A percentile compares a stretch with the other conserved stretches of the same genome.
Conservation (phyloP, 1,284 basidiomycete species). For the Xerocomus cyaneibrunnescens region DNA sequence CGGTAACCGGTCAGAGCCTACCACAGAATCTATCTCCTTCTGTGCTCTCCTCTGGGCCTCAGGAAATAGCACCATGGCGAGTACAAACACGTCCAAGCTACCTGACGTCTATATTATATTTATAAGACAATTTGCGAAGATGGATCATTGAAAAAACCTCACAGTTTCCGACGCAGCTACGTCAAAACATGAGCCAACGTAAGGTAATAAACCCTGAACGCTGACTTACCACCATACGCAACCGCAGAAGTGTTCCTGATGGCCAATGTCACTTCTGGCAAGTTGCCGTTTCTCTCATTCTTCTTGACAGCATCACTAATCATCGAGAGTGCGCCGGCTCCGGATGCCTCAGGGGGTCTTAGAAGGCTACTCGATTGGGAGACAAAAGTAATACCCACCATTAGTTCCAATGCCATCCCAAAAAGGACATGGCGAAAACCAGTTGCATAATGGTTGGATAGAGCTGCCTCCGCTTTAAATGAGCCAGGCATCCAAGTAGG, state of each 20-base stretch:
- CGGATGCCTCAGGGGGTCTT: slow-evolving; percentile 15
- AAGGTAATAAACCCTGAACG: neutral
- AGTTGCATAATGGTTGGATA: slow-evolving; percentile 16
- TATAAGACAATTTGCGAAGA: neutral
- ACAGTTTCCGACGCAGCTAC: slow-evolving; percentile 30
- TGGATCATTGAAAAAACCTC: slow-evolving; percentile 1
- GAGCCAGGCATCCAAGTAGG: slow-evolving; percentile 30
- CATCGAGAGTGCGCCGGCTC: slow-evolving; percentile 20
- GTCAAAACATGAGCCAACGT: slow-evolving; percentile 4
- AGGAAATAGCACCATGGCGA: slow-evolving; percentile 53
- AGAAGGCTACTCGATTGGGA: neutral
- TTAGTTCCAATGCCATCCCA: slow-evolving; percentile 23
- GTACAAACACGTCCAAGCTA: slow-evolving; percentile 45
- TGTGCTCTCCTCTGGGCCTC: slow-evolving; percentile 44
- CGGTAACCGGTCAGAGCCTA: slow-evolving; percentile 41
- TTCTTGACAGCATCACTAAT: slow-evolving; percentile 22
- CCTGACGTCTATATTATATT: slow-evolving; percentile 41
- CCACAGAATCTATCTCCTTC: slow-evolving; percentile 43
- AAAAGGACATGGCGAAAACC: slow-evolving; percentile 27
- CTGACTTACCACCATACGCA: slow-evolving; percentile 28
- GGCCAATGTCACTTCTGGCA: slow-evolving; percentile 20
- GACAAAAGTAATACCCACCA: slow-evolving; percentile 15
- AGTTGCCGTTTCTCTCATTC: slow-evolving; percentile 20
- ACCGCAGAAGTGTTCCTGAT: slow-evolving; percentile 23
- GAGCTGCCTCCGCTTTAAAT: slow-evolving; percentile 23